phyloP scores from a whole-genome alignment of 768 basidiomycete species.

The Trametopsis cervina region DNA sequence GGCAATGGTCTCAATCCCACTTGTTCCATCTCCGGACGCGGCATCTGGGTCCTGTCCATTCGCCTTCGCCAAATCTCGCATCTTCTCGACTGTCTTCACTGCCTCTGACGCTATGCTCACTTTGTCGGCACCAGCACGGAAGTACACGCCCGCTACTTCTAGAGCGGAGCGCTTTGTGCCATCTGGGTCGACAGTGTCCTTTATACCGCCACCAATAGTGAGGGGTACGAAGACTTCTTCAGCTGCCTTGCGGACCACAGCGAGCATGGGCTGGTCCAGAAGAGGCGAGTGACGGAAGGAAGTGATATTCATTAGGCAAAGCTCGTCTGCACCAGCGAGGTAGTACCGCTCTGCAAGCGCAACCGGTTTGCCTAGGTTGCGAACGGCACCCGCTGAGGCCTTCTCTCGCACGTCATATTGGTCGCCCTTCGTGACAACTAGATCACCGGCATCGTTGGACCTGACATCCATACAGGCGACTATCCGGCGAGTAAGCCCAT shows the following conservation, averaged over 20 bases:
- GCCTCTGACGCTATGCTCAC: slow-evolving; percentile 97
- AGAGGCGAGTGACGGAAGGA: slow-evolving; percentile 97
- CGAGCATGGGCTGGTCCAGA: slow-evolving; percentile 96
- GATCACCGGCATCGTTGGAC: slow-evolving; percentile 90
- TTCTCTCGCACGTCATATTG: slow-evolving; percentile 98
- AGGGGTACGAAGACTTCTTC: slow-evolving; percentile 93
- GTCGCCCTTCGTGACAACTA: slow-evolving; percentile 98
- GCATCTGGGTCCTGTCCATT: slow-evolving; percentile 26
- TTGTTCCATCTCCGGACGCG: slow-evolving; percentile 50
- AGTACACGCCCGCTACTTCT: slow-evolving; percentile 94
- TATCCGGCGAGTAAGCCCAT: slow-evolving; percentile 87
- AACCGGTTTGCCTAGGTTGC: slow-evolving; percentile 97
- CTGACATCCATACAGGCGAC: slow-evolving; percentile 98
- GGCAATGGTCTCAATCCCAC: slow-evolving; percentile 91
- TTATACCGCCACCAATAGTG: slow-evolving; percentile 97
- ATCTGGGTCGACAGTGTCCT: slow-evolving; percentile 92
- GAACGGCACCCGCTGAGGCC: slow-evolving; percentile 65
- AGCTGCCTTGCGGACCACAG: slow-evolving; percentile 86
- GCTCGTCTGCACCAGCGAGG: slow-evolving; percentile 84
- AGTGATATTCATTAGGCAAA: slow-evolving; percentile 98
- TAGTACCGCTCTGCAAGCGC: slow-evolving; percentile 86
- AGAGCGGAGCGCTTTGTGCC: slow-evolving; percentile 81
- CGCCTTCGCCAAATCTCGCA: slow-evolving; percentile 37
- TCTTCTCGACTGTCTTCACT: slow-evolving; percentile 85
- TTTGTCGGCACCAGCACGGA: slow-evolving; percentile 97